Base-by-base conservation (phyloP, 768 basidiomycete species). In the Arthromyces matolae region DNA sequence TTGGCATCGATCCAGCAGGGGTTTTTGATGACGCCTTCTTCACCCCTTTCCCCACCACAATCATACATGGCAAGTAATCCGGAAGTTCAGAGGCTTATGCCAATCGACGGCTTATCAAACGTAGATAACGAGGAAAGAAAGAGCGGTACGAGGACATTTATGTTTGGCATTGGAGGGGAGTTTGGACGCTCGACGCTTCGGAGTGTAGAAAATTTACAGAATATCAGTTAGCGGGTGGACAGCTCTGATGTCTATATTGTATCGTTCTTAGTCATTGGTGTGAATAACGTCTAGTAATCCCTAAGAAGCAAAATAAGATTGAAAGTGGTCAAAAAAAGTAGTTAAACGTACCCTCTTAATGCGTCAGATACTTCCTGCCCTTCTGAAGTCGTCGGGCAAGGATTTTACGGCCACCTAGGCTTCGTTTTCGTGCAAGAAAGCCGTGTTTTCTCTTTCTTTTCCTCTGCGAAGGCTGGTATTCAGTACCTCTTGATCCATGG, bases 401-500 rank as follows among this genome's bases (percentile, higher is more conserved):
- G 34, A 90, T 78, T 57, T 79, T 89, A 54, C 84, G 78, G 3
- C 92, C 93, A 28, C 78, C 72, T 19, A 78, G 75, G 8, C 75
- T 80, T 56, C 77, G 76, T 64, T 86, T 82, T 50, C 93, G 71
- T 0, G 85, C 79, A 27, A 98, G 76, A 66, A 95, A 98, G 5
- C 94, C 94, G 62, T 91, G 89, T 63, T 86, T 92, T 57, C 92
- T 78, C 73, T 98, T 98, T 56, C 94, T 73, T 61, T 89, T 89
- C 33, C 93, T 79, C 66, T 95, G 93, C 0, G 89, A 92, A n/a
- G 94, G 94, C 64, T 97, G 94, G 59, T 97, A 98, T 67, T 94
- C 91, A n/a, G 81, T 79, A 35, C 94, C 94, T 35, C 81, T 79
- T 23, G 85, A 77, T 24, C 72, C 73, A 61, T 77, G 83, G 6